Evolutionary conservation across 2,329 filamentous ascomycete genomes (phyloP), one percentile per base, ranked within the genome.

Genomic region (Aureobasidium sp.): DNA sequence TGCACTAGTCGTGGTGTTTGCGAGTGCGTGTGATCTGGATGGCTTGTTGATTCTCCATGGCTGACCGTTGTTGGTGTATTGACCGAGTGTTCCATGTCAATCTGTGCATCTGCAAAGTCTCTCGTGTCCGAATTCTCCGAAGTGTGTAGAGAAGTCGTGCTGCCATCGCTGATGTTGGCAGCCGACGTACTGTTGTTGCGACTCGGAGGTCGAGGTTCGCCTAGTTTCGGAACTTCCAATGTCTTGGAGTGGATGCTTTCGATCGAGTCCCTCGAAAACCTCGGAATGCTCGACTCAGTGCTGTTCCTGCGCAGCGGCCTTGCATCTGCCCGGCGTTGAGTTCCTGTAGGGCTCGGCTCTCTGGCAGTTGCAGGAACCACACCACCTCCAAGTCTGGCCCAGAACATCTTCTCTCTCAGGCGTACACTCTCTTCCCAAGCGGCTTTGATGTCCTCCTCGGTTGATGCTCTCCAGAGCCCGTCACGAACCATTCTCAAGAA

Each of bases 351-450:
- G 19, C 60, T 61, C 9, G 49, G 47, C 7, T 33, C 35, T 27
- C 61, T 27, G 24, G 44, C 42, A 45, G 22, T 48, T 17, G 37
- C 42, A 15, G 93, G 94, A 14, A 97, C 77, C 2, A 99, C 91
- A 15, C 94, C 94, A 31, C 92, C 94, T 29, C 93, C 93, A 58
- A 99, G 85, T 61, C 94, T 84, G 56, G 90, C 85, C 94, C 94
- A 99, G 72, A 99, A 99, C 89, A 99, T 96, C 68, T 93, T 87
- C 73, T 99, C 94, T 56, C 94, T 82, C 52, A 97, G 76, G 33
- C 88, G 85, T 12, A 97, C 89, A 62, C 91, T 91, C 77, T 99
- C 94, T 71, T 97, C 93, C 94, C 94, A 99, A 0, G 91, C 91
- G 31, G 85, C 84, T 70, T 89, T 90, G 35, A 95, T 90, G 37